Percentiles rank a stretch among this genome's conserved stretches.
These are phyloP conservation scores for Trichoderma pleuroti DNA, from an alignment of 2,329 filamentous ascomycete species.

Conservation along the genomic window DNA sequence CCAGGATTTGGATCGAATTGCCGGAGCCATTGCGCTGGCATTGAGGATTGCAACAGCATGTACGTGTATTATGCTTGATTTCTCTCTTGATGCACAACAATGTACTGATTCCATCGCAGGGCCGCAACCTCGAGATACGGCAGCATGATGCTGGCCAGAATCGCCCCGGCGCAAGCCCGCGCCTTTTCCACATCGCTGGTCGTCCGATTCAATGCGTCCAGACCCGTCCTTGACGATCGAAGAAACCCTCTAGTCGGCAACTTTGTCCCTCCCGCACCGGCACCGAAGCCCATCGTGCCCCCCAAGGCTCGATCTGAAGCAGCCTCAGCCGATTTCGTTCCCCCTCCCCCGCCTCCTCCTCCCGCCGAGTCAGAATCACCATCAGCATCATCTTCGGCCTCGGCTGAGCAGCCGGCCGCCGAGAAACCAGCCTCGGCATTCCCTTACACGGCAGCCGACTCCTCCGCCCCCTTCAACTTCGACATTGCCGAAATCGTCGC, in stretches of 20 bases:
- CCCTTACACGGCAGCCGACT: constrained; percentile 29
- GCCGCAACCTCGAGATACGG: constrained; percentile 28
- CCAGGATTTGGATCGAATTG: background rate
- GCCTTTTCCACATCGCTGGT: constrained; percentile 34
- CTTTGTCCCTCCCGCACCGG: constrained; percentile 20
- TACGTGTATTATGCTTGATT: background rate
- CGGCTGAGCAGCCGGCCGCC: background rate
- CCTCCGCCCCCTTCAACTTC: constrained; percentile 24
- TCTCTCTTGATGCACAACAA: too few relatives aligned
- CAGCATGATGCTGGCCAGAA: constrained; percentile 32
- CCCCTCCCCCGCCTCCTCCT: constrained; percentile 25
- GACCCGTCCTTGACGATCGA: constrained; percentile 20
- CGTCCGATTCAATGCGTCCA: constrained; percentile 25
- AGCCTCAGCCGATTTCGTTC: constrained; percentile 17
- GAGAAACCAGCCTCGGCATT: constrained; percentile 13
- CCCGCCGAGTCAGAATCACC: constrained; percentile 8
- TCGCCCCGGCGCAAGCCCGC: constrained; percentile 27
- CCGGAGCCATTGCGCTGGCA: constrained; percentile 1
- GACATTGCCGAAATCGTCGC: constrained; percentile 38
- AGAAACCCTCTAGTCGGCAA: constrained; percentile 34
- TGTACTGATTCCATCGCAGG: constrained; percentile 21
- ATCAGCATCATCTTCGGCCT: background rate
- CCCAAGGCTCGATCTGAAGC: constrained; percentile 20
- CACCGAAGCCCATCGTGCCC: constrained; percentile 3
- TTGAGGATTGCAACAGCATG: constrained; percentile 5